phyloP scores from a whole-genome alignment of 192 early-diverging fungal genomes.

The Backusella tarrabulga region DNA sequence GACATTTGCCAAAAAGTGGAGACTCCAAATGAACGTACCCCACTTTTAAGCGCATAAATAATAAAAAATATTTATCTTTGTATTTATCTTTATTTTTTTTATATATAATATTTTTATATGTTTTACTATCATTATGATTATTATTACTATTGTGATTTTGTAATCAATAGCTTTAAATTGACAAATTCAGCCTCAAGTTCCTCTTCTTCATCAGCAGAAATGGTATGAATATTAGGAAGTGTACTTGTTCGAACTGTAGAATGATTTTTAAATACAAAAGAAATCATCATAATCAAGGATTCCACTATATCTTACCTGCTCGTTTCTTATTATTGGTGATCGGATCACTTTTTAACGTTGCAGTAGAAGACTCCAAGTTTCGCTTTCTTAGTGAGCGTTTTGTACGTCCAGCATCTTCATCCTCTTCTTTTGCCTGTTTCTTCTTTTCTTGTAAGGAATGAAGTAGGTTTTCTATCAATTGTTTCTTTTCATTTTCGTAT shows the following conservation, averaged over 20 bases:
- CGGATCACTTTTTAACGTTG: slow-evolving; percentile 18
- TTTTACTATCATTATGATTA: neutral
- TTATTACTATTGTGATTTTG: neutral
- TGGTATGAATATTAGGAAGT: slow-evolving; percentile 7
- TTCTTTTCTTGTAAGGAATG: slow-evolving; percentile 23
- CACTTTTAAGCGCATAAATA: slow-evolving; percentile 16
- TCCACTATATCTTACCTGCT: neutral
- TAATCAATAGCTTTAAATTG: slow-evolving; percentile 23
- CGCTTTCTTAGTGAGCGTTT: slow-evolving; percentile 11
- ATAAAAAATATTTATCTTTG: neutral
- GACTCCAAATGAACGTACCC: slow-evolving; percentile 14
- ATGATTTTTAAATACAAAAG: neutral
- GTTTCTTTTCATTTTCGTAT: slow-evolving; percentile 24
- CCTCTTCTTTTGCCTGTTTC: slow-evolving; percentile 33
- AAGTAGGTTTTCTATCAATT: slow-evolving; percentile 26
- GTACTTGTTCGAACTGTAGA: slow-evolving; percentile 14
- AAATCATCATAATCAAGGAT: neutral
- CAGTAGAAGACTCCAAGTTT: neutral
- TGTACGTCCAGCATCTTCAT: slow-evolving; percentile 8
- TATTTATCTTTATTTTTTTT: neutral
- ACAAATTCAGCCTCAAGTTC: slow-evolving; percentile 27
- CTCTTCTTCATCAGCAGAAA: slow-evolving; percentile 23
- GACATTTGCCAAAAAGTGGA: slow-evolving; percentile 25
- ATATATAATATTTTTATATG: neutral
- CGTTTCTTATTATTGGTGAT: slow-evolving; percentile 15